Evolutionary conservation across 1,284 basidiomycete species (phyloP), one percentile per base, ranked within the genome.

Genomic region (Trichosporon sp.): DNA sequence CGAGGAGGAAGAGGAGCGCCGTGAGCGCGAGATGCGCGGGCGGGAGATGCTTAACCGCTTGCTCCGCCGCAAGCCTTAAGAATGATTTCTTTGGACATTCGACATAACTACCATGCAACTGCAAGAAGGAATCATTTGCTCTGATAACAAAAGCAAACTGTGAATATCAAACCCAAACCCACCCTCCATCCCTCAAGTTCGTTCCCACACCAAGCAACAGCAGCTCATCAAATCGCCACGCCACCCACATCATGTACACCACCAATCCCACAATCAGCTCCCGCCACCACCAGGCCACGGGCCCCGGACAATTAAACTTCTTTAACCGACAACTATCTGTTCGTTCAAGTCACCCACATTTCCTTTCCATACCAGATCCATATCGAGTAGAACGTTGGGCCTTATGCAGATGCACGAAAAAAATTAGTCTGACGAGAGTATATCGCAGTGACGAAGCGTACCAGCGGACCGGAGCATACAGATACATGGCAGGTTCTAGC

Each of bases 11-110:
- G 62, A 67, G 33, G 73, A 76, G 36, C 62, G 69, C 19, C 63
- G 66, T 25, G 71, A 74, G 62, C 69, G 76, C 60, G 74, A 76
- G 67, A 69, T 63, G 57, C 62, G 68, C 34, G 75, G 73, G 3
- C 52, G 60, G 25, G 66, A 65, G 59, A 68, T 65, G 66, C 59
- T 60, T n/a, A 37, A 21, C 59, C 63, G 63, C 33, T 40, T 64
- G 21, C 54, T 56, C 19, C 63, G 63, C 36, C 63, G 63, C 49
- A 54, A 54, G 49, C 49, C 49, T 54, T 54, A 29, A 54, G n/a
- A n/a, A n/a, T n/a, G n/a, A n/a, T n/a, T 36, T 23, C 29, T 8
- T 60, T 59, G 33, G 52, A 63, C 21, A 44, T 27, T 54, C 23
- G 19, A 16, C 13, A 46, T 44, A 13, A 19, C n/a, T 31, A 16